Evolutionary conservation across 768 basidiomycete genomes (phyloP), one percentile per base, ranked within the genome.

Genomic region (Glaciozyma antarctica): DNA sequence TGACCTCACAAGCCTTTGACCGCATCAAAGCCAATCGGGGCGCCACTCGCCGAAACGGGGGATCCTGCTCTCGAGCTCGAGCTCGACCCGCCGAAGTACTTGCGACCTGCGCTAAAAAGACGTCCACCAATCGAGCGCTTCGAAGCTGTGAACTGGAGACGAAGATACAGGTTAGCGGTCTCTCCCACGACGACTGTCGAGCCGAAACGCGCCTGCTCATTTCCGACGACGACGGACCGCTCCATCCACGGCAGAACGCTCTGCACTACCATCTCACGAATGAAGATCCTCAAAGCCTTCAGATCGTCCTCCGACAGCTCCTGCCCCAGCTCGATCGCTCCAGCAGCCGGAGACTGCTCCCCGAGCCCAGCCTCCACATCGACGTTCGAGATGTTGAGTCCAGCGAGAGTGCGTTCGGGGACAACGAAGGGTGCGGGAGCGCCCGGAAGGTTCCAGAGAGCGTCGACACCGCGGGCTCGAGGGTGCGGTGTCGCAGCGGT

Each of bases 221-320:
- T 97, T 90, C 92, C 94, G 68, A 94, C 89, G 54, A 90, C 71
- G 8, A 93, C 88, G 75, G 86, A 86, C 73, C 86, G 89, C 78
- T 98, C 94, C 90, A 98, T 93, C 89, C 89, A 97, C 1, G 93
- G 93, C 4, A 97, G 76, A 53, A 98, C 77, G 73, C 88, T 92
- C 84, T 88, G 90, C 16, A 86, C 85, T 5, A 90, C 81, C 71
- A 97, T 87, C 76, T 95, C 93, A 53, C 91, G 82, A 15, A 89
- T 82, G 72, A 97, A 90, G 60, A 83, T 82, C 0, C 85, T 84
- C 9, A 85, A 82, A 70, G 84, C 82, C 60, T 86, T 82, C 19
- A 90, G 86, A 77, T 94, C 91, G 55, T 78, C 77, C 26, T n/a
- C 38, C 32, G 57, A 60, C 6, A 63, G 49, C 7, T 67, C 55